Evolutionary conservation across 2,329 filamentous ascomycete species (phyloP).

Genomic region (Onygenales sp.): DNA sequence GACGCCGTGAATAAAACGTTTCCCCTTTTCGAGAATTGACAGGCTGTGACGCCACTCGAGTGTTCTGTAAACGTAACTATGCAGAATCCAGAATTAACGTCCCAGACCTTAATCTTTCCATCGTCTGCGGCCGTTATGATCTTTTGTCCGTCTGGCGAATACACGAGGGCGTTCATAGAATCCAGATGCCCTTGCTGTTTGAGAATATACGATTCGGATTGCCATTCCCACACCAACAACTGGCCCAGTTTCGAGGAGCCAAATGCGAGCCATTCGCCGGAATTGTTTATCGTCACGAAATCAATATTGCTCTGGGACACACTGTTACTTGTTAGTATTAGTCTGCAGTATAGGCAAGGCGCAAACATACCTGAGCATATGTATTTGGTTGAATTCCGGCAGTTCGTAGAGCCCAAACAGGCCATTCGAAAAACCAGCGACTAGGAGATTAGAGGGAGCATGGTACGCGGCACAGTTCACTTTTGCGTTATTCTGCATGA

Average conservation of each 20-base stretch:
- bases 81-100: conserved; percentile 91
- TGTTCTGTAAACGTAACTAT: conserved; percentile 98
- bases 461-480: conserved; percentile 90
- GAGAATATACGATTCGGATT: conserved; percentile 95
- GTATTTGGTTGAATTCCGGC: conserved; percentile 91
- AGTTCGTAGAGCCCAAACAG: conserved; percentile 91
- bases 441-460: conserved; percentile 76
- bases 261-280: conserved; percentile 94
- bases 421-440: conserved; percentile 91
- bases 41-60: conserved; percentile 81
- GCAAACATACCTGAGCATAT: conserved; percentile 52
- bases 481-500: conserved; percentile 81
- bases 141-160: conserved; percentile 85
- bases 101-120: conserved; percentile 98
- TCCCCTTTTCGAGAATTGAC: conserved; percentile 88
- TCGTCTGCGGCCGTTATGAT: conserved; percentile 93
- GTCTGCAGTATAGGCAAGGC: conserved; percentile 4
- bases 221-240: conserved; percentile 98
- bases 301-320: conserved; percentile 97
- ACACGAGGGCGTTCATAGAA: conserved; percentile 84
- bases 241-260: conserved; percentile 92
- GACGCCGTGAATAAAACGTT: conserved; percentile 95
- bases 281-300: conserved; percentile 85
- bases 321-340: conserved; percentile 37
- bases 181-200: conserved; percentile 98